phyloP scores from a whole-genome alignment of 140 eudicot species.

The Bidens hawaiensis region DNA sequence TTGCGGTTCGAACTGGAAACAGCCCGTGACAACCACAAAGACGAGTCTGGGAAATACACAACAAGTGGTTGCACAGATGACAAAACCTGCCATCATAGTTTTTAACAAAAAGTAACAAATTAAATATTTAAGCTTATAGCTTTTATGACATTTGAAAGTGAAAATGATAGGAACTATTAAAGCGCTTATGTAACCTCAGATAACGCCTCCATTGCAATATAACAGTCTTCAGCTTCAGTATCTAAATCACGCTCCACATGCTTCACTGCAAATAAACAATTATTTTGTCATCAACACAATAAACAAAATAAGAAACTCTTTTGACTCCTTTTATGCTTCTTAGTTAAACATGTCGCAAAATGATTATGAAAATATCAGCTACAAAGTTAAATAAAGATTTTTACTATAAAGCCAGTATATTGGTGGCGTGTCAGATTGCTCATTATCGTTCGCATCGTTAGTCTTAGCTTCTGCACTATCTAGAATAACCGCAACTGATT shows the following conservation, averaged over 20 bases:
- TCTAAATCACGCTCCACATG: conserved; percentile 78
- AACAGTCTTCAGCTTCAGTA: conserved; percentile 73
- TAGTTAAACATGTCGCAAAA: background rate
- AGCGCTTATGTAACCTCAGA: conserved; percentile 50
- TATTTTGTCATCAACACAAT: background rate
- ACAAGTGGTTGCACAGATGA: conserved; percentile 73
- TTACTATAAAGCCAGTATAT: conserved; percentile 81
- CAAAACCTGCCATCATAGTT: conserved; percentile 55
- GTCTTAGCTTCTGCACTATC: conserved; percentile 46
- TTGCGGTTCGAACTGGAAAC: conserved; percentile 74
- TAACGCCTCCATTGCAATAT: conserved; percentile 79
- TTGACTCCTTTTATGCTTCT: background rate
- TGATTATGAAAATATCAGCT: background rate
- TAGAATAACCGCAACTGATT: conserved; percentile 68
- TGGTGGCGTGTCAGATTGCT: conserved; percentile 40
- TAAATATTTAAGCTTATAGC: background rate
- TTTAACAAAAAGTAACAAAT: background rate
- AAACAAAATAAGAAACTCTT: background rate
- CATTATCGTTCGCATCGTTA: conserved; percentile 35
- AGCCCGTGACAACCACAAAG: conserved; percentile 85
- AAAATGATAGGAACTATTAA: background rate
- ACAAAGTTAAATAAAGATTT: background rate
- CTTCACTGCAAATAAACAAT: conserved; percentile 44
- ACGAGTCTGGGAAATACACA: conserved; percentile 93
- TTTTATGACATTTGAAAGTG: background rate